A percentile compares a stretch with the other conserved stretches of the same genome.
phyloP scores from a whole-genome alignment of 2,329 filamentous ascomycete species.

The Pestalotiopsis sp. region DNA sequence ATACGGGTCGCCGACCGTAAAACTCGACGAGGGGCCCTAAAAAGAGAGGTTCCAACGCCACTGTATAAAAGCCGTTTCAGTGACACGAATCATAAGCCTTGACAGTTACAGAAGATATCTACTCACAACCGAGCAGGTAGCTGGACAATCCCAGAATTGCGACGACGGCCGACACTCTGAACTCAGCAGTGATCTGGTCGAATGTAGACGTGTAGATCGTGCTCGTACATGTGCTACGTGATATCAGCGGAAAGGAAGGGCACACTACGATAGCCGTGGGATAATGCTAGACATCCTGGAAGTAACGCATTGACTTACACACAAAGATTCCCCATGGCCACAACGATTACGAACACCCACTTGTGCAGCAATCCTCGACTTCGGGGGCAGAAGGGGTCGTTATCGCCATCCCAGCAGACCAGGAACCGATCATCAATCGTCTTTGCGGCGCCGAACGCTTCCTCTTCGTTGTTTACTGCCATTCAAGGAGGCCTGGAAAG shows the following conservation, averaged over 20 bases:
- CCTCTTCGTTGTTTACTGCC: background rate
- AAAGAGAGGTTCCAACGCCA: constrained; percentile 64
- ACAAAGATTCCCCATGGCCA: constrained; percentile 74
- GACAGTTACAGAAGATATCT: background rate
- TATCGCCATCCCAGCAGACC: constrained; percentile 69
- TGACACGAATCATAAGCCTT: background rate
- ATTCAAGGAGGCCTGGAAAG: no score
- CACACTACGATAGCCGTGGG: constrained; percentile 8
- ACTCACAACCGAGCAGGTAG: background rate
- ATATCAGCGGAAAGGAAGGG: constrained; percentile 15
- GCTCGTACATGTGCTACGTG: constrained; percentile 74
- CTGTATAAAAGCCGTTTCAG: constrained; percentile 14
- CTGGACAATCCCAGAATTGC: background rate
- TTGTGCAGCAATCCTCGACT: constrained; percentile 69
- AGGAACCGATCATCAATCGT: background rate
- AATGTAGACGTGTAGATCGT: constrained; percentile 76
- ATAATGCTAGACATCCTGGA: background rate
- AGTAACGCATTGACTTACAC: constrained; percentile 66
- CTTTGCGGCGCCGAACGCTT: background rate
- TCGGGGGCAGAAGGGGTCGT: constrained; percentile 74
- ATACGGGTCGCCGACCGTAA: constrained; percentile 81
- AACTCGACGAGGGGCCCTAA: constrained; percentile 72
- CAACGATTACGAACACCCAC: constrained; percentile 77
- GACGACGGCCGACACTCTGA: background rate
- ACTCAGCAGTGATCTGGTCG: background rate